Base-by-base conservation (phyloP, 2,329 filamentous ascomycete species). In the Clonostachys rosea region DNA sequence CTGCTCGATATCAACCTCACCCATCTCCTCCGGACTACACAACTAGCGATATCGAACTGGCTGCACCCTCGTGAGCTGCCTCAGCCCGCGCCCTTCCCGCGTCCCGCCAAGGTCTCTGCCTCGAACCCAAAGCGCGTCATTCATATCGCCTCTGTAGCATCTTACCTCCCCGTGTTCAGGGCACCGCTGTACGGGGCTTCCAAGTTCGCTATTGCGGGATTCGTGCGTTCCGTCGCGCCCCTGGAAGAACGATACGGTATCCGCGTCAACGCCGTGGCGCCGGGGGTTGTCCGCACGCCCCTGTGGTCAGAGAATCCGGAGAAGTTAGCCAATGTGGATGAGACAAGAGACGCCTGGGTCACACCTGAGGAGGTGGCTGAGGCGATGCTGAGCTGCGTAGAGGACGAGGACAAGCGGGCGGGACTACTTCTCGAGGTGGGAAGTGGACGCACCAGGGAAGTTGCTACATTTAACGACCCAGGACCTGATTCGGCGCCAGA, bases 261-360 rank as follows among this genome's bases (percentile, higher is more conserved):
- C 17, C 56, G 69, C 1, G 68, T 76, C 34, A 69, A 59, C 42
- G 71, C 65, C 0, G 68, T 76, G 0, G 70, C 72, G 0, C 74
- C 73, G 0, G 72, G 69, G 0, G 45, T 73, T 1, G 67, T 75
- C 1, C 55, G 59, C 8, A 76, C 74, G 2, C 73, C 73, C 3
- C 50, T 76, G 4, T 74, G 71, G 69, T 66, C 58, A 0, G 71
- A 75, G 2, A 51, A 72, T 34, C 66, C 69, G 0, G 71, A 75
- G 51, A 75, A 73, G 51, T 48, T 73, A 17, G 54, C 55, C 13
- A 61, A 61, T 35, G 50, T 75, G 1, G 59, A 70, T 6, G 46
- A 58, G 24, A 49, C 47, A 3, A 49, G 54, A 20, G 69, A 71
- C 47, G 58, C 49, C 0, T 75, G 70, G 70, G 65, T 72, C 1